Conservation (phyloP, 2,329 filamentous ascomycete species). For the Pseudogymnoascus verrucosus region DNA sequence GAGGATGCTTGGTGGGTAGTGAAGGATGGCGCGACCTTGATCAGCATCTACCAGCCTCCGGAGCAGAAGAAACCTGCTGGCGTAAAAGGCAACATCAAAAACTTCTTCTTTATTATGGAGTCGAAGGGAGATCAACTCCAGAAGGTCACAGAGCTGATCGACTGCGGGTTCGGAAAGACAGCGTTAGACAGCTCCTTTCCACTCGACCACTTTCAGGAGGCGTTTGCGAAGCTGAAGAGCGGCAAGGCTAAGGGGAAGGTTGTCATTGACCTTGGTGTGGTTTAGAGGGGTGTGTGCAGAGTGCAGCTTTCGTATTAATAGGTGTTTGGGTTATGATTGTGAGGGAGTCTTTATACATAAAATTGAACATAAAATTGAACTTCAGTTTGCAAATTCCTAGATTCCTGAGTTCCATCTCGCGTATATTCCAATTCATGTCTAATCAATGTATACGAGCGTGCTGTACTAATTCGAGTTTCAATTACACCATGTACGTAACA, state of each 20-base stretch:
- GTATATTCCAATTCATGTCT: not conserved
- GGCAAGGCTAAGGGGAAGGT: conserved; percentile 38
- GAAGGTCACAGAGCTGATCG: conserved; percentile 32
- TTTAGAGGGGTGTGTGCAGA: not conserved
- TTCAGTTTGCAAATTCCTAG: not conserved
- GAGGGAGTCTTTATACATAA: not conserved
- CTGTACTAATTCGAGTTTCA: not conserved
- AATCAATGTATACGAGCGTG: not conserved
- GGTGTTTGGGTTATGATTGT: not conserved
- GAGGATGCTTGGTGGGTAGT: conserved; percentile 35
- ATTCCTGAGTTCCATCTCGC: not conserved
- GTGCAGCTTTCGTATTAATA: not conserved
- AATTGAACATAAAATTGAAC: not conserved
- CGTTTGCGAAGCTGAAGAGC: conserved; percentile 32
- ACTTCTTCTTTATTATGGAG: conserved; percentile 36
- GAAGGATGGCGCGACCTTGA: conserved; percentile 29
- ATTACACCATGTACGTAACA: not conserved
- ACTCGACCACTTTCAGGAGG: conserved; percentile 33
- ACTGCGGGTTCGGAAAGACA: conserved; percentile 29
- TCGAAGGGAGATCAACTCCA: conserved; percentile 31
- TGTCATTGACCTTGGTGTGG: conserved; percentile 27
- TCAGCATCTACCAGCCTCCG: conserved; percentile 34
- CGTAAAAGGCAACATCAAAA: conserved; percentile 25
- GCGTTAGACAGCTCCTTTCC: conserved; percentile 36
- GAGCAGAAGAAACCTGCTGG: conserved; percentile 25